Conservation (phyloP, 169 alveolate genomes). For the Haemoproteus tartakovskyi region DNA sequence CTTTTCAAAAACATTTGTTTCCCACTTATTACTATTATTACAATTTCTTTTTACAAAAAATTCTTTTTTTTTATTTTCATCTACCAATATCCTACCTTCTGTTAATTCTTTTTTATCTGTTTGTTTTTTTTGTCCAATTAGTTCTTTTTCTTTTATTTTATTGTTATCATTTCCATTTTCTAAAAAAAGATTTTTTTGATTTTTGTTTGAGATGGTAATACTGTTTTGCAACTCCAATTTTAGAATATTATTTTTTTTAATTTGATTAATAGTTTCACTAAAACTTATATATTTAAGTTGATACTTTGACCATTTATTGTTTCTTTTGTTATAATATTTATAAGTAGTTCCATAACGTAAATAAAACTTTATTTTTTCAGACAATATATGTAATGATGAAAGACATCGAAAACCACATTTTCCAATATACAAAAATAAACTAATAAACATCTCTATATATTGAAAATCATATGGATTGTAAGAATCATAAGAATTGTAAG, state of each 20-base stretch:
- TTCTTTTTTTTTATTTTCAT: too few relatives aligned
- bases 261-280: neutral
- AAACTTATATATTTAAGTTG: neutral
- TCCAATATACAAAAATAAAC: slow-evolving; percentile 45
- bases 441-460: slow-evolving; percentile 33
- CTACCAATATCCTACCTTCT: too few relatives aligned
- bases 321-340: neutral
- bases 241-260: neutral
- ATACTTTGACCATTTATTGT: neutral
- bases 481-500: too few relatives aligned
- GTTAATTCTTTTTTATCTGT: too few relatives aligned
- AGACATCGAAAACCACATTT: slow-evolving; percentile 1
- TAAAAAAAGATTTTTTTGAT: neutral
- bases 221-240: neutral
- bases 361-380: slow-evolving; percentile 6
- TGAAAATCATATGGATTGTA: neutral
- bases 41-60: too few relatives aligned
- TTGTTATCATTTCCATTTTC: neutral
- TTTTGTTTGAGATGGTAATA: neutral
- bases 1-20: neutral
- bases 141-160: too few relatives aligned
- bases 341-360: neutral
- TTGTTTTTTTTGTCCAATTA: too few relatives aligned
- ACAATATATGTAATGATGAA: neutral
- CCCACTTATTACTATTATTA: neutral